phyloP scores from a whole-genome alignment of 108 stramenopile species.

The Mediolabrus comicus region DNA sequence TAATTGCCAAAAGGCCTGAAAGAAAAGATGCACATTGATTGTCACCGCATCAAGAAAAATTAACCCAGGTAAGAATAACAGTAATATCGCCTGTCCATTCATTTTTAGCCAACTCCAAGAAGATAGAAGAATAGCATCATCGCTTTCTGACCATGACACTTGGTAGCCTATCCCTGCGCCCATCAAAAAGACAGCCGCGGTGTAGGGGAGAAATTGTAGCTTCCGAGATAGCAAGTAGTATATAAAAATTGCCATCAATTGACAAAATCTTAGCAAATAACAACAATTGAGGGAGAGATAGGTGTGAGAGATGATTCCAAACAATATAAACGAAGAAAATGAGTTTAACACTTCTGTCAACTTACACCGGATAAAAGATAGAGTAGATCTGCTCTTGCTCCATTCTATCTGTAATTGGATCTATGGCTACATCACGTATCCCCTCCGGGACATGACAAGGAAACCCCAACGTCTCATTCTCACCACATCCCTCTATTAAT shows the following conservation, averaged over 20 bases:
- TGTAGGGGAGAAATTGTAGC: constrained; percentile 16
- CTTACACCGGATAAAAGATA: too few relatives aligned
- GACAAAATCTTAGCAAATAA: constrained; percentile 12
- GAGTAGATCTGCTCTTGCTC: too few relatives aligned
- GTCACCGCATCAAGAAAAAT: constrained; percentile 44
- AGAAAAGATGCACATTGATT: constrained; percentile 73
- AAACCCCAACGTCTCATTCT: too few relatives aligned
- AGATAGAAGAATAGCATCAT: constrained; percentile 34
- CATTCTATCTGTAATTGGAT: too few relatives aligned
- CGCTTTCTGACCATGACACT: too few relatives aligned
- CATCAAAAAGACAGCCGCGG: constrained; percentile 27
- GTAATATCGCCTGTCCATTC: constrained; percentile 25
- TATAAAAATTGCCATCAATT: constrained; percentile 16
- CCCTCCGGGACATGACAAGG: too few relatives aligned
- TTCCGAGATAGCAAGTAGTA: constrained; percentile 25
- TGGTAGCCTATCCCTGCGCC: constrained; percentile 20
- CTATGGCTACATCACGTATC: too few relatives aligned
- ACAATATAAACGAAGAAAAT: too few relatives aligned
- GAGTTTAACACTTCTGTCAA: too few relatives aligned
- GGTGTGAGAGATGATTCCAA: too few relatives aligned
- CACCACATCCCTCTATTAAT: too few relatives aligned
- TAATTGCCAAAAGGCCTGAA: constrained; percentile 49
- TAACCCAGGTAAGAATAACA: constrained; percentile 45
- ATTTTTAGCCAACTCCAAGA: constrained; percentile 25
- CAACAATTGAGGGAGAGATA: too few relatives aligned